These are phyloP conservation scores for Plasmodium gonderi DNA, from an alignment of 169 alveolate species.

Conservation along the genomic window DNA sequence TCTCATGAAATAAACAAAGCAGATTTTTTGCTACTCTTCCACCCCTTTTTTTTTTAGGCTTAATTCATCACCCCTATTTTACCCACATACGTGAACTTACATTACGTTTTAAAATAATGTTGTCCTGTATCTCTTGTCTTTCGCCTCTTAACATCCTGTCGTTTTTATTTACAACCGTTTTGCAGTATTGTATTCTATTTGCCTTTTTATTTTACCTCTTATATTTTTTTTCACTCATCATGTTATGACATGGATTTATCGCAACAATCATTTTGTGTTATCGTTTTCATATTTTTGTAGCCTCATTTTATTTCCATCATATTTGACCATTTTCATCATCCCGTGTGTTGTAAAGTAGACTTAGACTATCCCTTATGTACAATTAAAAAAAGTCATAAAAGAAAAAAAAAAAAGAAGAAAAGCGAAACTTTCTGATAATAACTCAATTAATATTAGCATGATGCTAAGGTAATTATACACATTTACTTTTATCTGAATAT, in stretches of 20 bases:
- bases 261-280: background rate
- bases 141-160: conserved; percentile 1
- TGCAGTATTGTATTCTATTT: conserved; percentile 30
- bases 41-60: background rate
- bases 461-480: background rate
- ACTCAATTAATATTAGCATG: background rate
- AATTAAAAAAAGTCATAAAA: background rate
- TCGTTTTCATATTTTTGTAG: background rate
- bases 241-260: conserved; percentile 24
- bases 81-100: background rate
- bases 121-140: conserved; percentile 10
- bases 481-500: background rate
- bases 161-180: conserved; percentile 17
- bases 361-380: background rate
- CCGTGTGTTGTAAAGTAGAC: conserved; percentile 7
- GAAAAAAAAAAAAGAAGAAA: no score
- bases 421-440: background rate
- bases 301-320: background rate
- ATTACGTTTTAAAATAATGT: conserved; percentile 8
- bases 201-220: conserved; percentile 15
- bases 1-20: no score
- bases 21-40: conserved; percentile 2
- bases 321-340: background rate
- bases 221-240: conserved; percentile 30
- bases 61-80: background rate